Base-by-base conservation (phyloP, 164 flowering plant species). In the Magnolia sinica region DNA sequence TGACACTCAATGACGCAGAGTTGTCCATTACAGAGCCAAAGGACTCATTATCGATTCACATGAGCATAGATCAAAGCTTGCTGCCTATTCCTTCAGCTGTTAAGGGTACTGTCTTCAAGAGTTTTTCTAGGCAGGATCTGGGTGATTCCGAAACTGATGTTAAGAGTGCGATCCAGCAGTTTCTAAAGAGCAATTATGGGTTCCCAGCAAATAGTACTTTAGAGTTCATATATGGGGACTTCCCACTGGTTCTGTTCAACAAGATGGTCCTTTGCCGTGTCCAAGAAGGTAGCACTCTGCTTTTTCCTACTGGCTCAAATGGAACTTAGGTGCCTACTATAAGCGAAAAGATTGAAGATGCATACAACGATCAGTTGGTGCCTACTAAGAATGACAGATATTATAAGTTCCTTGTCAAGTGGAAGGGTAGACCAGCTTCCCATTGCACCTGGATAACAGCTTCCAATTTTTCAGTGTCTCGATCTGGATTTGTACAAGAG, bases 11-110 rank as follows among this genome's bases (percentile, higher is more conserved):
- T 68, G 81, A 83, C 64, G 88, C 95, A 19, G 98, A 96, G 85
- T 79, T 96, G 73, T 90, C 96, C 29, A 74, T 89, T 23, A 78
- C 14, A 72, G 89, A 83, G 78, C 72, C 76, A n/a, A 87, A 82
- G 8, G 79, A 86, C 61, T 77, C 88, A 55, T 73, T 87, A 72
- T 74, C 88, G 73, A 86, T 96, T 79, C 98, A 91, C 84, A 92
- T 96, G 99, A 98, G 94, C 81, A 87, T 92, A 4, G 97, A 96
- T 81, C 93, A 90, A 79, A 87, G 89, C 82, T 96, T 91, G 83
- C 84, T 96, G 81, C 92, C 92, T 7, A 82, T 87, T 67, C 94
- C 98, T 50, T 73, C 87, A 58, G 85, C 89, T 1, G 91, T 90
- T 50, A 96, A 89, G 87, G 95, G 91, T 81, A 92, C 98, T 51